Evolutionary conservation across 257 asterid species (phyloP).

Genomic region (Scutellaria baicalensis): DNA sequence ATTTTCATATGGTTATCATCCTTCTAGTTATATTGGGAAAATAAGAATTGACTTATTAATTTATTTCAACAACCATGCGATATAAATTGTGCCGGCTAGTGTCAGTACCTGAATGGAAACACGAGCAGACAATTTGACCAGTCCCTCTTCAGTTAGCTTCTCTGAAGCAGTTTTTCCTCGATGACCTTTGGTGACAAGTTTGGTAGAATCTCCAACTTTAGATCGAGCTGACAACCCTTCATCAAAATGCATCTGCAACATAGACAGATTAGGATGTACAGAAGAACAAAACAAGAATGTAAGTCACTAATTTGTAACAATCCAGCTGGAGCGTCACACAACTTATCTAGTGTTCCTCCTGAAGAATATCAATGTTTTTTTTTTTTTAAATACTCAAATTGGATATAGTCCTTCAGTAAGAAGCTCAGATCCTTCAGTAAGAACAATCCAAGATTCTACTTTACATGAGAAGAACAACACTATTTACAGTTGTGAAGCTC

Average conservation of each 20-base stretch:
- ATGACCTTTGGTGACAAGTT: slow-evolving; percentile 67
- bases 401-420: neutral
- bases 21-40: neutral
- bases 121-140: slow-evolving; percentile 85
- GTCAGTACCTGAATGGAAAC: slow-evolving; percentile 70
- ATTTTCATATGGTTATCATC: neutral
- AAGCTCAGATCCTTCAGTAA: too few relatives aligned
- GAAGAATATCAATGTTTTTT: neutral
- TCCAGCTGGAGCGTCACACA: neutral
- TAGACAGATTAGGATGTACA: slow-evolving; percentile 12
- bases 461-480: neutral
- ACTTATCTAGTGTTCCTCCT: neutral
- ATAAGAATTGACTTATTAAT: neutral
- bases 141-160: slow-evolving; percentile 91
- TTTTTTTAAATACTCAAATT: neutral
- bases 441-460: too few relatives aligned
- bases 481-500: neutral
- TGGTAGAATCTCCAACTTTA: slow-evolving; percentile 67
- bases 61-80: slow-evolving; percentile 7
- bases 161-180: slow-evolving; percentile 85
- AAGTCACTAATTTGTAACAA: neutral
- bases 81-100: neutral
- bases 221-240: slow-evolving; percentile 81
- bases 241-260: slow-evolving; percentile 79
- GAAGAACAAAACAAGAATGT: slow-evolving; percentile 2